Evolutionary conservation across 2,329 filamentous ascomycete species (phyloP).

Genomic region (Colletotrichum gigasporum): DNA sequence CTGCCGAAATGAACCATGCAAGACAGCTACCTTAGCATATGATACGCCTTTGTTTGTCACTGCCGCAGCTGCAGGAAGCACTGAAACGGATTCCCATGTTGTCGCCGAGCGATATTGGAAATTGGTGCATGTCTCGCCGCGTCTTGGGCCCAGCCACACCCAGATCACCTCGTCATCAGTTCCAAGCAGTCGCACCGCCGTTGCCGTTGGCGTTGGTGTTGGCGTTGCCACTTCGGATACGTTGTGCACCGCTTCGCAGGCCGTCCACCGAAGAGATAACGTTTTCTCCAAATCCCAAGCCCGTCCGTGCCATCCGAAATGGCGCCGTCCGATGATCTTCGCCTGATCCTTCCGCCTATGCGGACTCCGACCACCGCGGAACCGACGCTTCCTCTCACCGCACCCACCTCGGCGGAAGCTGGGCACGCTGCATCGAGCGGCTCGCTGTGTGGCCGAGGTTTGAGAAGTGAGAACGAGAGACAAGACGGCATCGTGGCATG

Average conservation of each 20-base stretch:
- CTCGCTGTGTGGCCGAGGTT: neutral
- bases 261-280: no score
- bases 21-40: neutral
- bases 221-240: no score
- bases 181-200: no score
- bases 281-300: neutral
- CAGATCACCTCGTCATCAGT: no score
- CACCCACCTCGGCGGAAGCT: constrained; percentile 1
- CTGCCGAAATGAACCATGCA: neutral
- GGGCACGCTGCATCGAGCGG: neutral
- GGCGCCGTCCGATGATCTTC: neutral
- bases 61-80: neutral
- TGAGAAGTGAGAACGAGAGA: neutral
- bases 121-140: no score
- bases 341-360: neutral
- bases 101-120: no score
- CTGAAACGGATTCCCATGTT: no score
- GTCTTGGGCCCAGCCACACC: no score
- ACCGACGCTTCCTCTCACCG: neutral
- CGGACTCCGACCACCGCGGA: neutral
- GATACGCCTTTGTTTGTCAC: neutral
- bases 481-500: neutral
- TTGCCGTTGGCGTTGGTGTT: no score
- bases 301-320: neutral
- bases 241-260: no score